phyloP scores from a whole-genome alignment of 306 rosid species.

The Erythrophleum fordii region DNA sequence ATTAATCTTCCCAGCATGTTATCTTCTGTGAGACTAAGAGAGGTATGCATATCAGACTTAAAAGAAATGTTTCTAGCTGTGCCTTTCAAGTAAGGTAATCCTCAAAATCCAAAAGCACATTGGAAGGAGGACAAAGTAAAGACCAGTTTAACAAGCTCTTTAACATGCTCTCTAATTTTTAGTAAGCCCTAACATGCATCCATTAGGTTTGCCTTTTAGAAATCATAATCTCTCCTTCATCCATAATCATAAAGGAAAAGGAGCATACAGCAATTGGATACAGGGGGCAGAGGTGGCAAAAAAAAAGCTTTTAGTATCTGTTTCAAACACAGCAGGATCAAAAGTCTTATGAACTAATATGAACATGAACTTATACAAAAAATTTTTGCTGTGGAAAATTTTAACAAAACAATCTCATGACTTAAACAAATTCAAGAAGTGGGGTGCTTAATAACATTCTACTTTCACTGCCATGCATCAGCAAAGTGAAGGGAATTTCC shows the following conservation, averaged over 20 bases:
- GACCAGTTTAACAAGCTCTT: neutral
- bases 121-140: neutral
- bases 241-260: neutral
- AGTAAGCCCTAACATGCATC: neutral
- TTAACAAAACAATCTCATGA: slow-evolving; percentile 33
- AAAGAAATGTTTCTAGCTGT: neutral
- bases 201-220: neutral
- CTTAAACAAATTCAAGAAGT: neutral
- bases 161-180: slow-evolving; percentile 1
- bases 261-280: neutral
- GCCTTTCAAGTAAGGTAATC: neutral
- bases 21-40: neutral
- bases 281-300: neutral
- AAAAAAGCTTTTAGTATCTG: neutral
- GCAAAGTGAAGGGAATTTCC: slow-evolving; percentile 17
- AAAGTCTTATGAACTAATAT: neutral
- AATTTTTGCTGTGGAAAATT: slow-evolving; percentile 1
- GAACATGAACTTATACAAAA: neutral
- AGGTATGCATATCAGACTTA: neutral
- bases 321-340: neutral
- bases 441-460: neutral
- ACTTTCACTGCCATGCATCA: slow-evolving; percentile 13
- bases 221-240: neutral
- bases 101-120: neutral
- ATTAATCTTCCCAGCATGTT: neutral